Evolutionary conservation across 257 asterid genomes (phyloP).

Genomic region (Solanum corneliomulleri): DNA sequence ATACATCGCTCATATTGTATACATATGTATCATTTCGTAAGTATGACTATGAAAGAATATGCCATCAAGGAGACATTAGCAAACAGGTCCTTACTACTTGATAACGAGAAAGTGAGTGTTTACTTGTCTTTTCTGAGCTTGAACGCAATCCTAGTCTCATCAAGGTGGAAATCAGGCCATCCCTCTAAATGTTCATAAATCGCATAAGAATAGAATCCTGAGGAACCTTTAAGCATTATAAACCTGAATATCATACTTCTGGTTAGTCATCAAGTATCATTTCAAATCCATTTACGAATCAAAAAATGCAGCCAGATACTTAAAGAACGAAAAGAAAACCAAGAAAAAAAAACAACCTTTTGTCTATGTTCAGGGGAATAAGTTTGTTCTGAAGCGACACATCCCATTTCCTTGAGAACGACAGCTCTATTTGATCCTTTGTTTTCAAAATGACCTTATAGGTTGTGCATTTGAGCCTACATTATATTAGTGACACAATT

Average conservation of each 20-base stretch:
- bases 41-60: not conserved
- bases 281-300: not conserved
- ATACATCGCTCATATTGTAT: not conserved
- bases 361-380: slow-evolving; percentile 58
- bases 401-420: slow-evolving; percentile 78
- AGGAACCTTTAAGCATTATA: slow-evolving; percentile 49
- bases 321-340: not conserved
- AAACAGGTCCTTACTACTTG: not conserved
- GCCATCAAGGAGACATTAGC: not conserved
- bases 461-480: slow-evolving; percentile 55
- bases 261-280: not conserved
- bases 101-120: not conserved
- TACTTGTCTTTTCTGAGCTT: slow-evolving; percentile 77
- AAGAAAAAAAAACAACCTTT: slow-evolving; percentile 23
- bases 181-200: slow-evolving; percentile 52
- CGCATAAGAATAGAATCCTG: slow-evolving; percentile 81
- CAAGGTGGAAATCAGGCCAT: slow-evolving; percentile 59
- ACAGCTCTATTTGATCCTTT: slow-evolving; percentile 60
- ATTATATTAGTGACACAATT: not conserved
- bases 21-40: not conserved
- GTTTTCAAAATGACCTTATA: slow-evolving; percentile 39
- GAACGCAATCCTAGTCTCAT: slow-evolving; percentile 67
- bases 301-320: not conserved
- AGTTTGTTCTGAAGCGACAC: slow-evolving; percentile 50
- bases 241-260: slow-evolving; percentile 34